phyloP scores from a whole-genome alignment of 2,329 filamentous ascomycete genomes.

The Colletotrichum chrysophilum region DNA sequence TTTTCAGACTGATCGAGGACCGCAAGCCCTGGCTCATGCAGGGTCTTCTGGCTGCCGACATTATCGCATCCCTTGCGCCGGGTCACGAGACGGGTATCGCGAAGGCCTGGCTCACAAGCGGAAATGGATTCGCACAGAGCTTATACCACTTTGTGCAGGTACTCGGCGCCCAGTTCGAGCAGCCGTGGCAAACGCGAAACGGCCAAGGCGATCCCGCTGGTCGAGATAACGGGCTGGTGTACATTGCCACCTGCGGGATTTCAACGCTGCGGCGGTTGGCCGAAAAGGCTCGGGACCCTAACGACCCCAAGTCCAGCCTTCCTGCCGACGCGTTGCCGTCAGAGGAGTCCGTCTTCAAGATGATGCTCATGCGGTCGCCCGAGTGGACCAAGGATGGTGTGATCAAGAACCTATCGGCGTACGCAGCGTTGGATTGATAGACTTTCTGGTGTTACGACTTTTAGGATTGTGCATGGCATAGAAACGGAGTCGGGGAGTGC shows the following conservation, averaged over 20 bases:
- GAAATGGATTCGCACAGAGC: constrained; percentile 83
- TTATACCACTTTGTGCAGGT: constrained; percentile 78
- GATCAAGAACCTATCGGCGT: constrained; percentile 71
- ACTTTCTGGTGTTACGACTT: neutral
- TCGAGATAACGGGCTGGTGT: constrained; percentile 56
- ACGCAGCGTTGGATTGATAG: constrained; percentile 54
- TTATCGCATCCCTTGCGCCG: constrained; percentile 77
- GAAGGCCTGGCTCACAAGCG: constrained; percentile 80
- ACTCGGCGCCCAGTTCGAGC: constrained; percentile 69
- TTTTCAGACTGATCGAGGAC: constrained; percentile 69
- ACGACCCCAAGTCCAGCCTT: constrained; percentile 52
- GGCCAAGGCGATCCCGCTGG: constrained; percentile 28
- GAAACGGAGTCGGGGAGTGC: neutral
- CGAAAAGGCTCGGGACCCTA: constrained; percentile 70
- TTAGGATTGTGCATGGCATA: constrained; percentile 1
- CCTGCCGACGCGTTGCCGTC: constrained; percentile 69
- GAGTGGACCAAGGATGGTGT: constrained; percentile 70
- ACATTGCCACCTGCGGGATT: constrained; percentile 72
- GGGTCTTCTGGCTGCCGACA: constrained; percentile 87
- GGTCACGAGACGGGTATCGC: constrained; percentile 76
- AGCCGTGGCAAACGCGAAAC: constrained; percentile 37
- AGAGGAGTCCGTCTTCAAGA: constrained; percentile 70
- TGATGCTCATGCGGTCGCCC: constrained; percentile 67
- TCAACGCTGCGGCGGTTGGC: constrained; percentile 71
- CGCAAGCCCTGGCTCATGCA: constrained; percentile 93